Base-by-base conservation (phyloP, 192 early-diverging fungal species). In the Lunasporangiospora selenospora region DNA sequence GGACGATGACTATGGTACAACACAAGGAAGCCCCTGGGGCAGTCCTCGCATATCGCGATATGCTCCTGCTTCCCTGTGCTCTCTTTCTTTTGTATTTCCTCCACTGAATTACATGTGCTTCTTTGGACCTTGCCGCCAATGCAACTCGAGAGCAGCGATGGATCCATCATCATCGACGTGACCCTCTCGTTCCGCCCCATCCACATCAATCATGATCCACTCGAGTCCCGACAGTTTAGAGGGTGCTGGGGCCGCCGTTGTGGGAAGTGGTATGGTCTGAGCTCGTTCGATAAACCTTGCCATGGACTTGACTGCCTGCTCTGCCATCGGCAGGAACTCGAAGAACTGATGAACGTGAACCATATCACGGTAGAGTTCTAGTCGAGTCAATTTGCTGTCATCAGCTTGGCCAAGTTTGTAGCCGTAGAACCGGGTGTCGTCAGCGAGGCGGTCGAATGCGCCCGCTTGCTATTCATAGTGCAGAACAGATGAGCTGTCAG, bases 281-380 rank as follows among this genome's bases (percentile, higher is more conserved):
- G 48, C 29, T 30, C 44, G 21, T 3, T 58, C 34, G 3, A 58
- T 56, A 45, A 73, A 73, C 2, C 21, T 26, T 11, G 53, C 55
- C 8, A 73, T 58, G 1, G 60, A 47, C 9, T 21, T n/a, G 11
- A 63, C 18, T 0, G 69, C 69, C 23, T 58, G 18, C 11, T 38
- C 42, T 0, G 69, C 60, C 49, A 53, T 58, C 18, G 60, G 60
- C 27, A 73, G 33, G 45, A 73, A 73, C 48, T 63, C 69, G 41
- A 73, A 63, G 23, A 52, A 63, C 23, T 62, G 69, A 32, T 62
- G 60, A 12, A 73, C 69, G 23, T 73, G 69, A 11, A 73, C 69
- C 60, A 58, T 56, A 21, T 73, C 69, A 10, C 36, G 53, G 26
- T 63, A 73, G 3, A 73, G 33, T 30, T 73, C 69, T 0, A 63